Base-by-base conservation (phyloP, 441 rosid species). In the Populus trichocarpa region DNA sequence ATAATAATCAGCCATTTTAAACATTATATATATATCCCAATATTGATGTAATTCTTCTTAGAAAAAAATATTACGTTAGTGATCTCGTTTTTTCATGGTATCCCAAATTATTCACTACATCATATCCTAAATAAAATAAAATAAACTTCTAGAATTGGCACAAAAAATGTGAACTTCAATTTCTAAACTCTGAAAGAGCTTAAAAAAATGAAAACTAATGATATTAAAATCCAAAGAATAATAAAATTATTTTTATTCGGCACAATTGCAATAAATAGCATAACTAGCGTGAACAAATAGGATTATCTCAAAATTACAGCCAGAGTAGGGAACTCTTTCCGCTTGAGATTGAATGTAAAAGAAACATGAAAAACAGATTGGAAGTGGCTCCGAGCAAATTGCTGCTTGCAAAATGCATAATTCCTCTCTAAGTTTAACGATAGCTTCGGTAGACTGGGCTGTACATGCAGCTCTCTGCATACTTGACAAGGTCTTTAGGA, bases 391-490 rank as follows among this genome's bases (percentile, higher is more conserved):
- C 67, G 70, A 74, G 46, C 67, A 67, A 67, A 71, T 32, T 25
- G 42, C 67, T 63, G 68, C 61, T 79, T 63, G 25, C 40, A 79
- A 74, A 79, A 46, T 67, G 75, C 53, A 71, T 11, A 59, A 75
- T 35, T 68, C 26, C 68, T 53, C 35, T 32, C 7, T 20, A 64
- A 50, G 36, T 77, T 88, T 79, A 96, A 64, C 94, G 97, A 75
- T 92, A 96, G 88, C 74, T 86, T 74, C 93, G 80, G 89, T 96
- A 94, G 40, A 80, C 74, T 13, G 97, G 96, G 81, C 93, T 87
- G 90, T 90, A 96, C 99, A 96, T 94, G 93, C 96, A 87, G 88
- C 97, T 92, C 88, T 96, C 98, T 2, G 98, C 99, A 64, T 84
- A 87, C 84, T 89, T 83, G n/a, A 94, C 95, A 23, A 96, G 90